Evolutionary conservation across 169 alveolate genomes (phyloP).

Genomic region (Plasmodium vivax): DNA sequence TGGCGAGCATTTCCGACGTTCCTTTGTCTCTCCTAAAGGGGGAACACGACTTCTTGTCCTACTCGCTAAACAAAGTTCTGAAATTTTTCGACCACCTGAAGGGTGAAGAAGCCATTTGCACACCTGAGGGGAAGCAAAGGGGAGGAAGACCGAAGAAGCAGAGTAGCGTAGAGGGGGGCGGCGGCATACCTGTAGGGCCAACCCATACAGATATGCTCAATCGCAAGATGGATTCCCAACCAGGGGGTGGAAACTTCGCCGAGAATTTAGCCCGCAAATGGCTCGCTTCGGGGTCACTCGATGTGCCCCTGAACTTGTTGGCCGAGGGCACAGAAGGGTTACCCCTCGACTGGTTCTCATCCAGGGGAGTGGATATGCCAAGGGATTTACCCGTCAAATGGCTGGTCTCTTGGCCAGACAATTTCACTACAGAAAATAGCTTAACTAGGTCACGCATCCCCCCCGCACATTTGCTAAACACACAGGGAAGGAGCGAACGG

Average conservation of each 20-base stretch:
- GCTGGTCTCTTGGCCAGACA: not conserved
- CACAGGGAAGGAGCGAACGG: not conserved
- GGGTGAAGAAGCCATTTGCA: not conserved
- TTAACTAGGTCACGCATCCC: not conserved
- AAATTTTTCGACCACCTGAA: constrained; percentile 11
- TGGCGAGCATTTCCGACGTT: not conserved
- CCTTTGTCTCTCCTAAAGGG: constrained; percentile 34
- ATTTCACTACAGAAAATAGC: not conserved
- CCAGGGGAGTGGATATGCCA: not conserved
- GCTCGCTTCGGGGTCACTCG: not conserved
- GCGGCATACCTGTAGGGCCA: not conserved
- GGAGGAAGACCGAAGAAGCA: not conserved
- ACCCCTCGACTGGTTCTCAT: not conserved
- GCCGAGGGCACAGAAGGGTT: not conserved
- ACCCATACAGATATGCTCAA: not conserved
- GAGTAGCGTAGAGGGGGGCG: not conserved
- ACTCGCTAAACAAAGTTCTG: constrained; percentile 2
- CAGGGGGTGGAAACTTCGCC: not conserved
- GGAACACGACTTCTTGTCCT: constrained; percentile 28
- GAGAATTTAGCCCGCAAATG: not conserved
- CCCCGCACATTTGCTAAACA: not conserved
- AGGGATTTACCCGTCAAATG: not conserved
- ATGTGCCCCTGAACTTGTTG: too few species aligned
- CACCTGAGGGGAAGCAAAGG: not conserved
- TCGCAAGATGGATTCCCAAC: not conserved